Percentiles rank a stretch among this genome's conserved stretches.
Conservation (phyloP, 140 eudicot genomes). For the Flaveria floridana region DNA sequence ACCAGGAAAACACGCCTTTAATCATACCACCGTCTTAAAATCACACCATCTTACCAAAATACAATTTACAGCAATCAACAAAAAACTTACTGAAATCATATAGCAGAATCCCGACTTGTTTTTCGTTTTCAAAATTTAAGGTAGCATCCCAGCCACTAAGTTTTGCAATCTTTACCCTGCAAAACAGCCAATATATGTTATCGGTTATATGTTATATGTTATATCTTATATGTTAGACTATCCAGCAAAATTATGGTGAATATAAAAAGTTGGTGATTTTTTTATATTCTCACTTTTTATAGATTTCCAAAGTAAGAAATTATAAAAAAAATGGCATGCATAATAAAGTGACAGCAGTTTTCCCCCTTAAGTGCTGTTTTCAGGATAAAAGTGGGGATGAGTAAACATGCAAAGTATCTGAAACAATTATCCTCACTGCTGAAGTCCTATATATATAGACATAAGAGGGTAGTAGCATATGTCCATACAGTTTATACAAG, state of each 20-base stretch:
- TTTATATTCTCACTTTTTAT: not conserved
- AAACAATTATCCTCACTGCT: slow-evolving; percentile 25
- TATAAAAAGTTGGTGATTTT: slow-evolving; percentile 1
- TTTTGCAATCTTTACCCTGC: slow-evolving; percentile 30
- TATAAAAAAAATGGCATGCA: slow-evolving; percentile 18
- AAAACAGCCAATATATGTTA: slow-evolving; percentile 23
- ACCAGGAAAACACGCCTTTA: slow-evolving; percentile 9
- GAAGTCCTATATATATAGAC: slow-evolving; percentile 30
- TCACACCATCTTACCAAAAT: slow-evolving; percentile 18
- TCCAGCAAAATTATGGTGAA: slow-evolving; percentile 33
- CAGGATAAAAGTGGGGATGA: slow-evolving; percentile 29
- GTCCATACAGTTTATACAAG: slow-evolving; percentile 29
- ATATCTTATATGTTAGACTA: not conserved
- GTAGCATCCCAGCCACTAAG: slow-evolving; percentile 7
- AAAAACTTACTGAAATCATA: slow-evolving; percentile 27
- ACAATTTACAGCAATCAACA: slow-evolving; percentile 25
- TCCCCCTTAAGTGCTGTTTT: slow-evolving; percentile 19
- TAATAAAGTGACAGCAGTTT: slow-evolving; percentile 30
- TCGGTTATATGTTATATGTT: not conserved
- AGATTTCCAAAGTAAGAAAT: slow-evolving; percentile 12
- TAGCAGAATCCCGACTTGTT: slow-evolving; percentile 20
- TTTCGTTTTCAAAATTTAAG: slow-evolving; percentile 7
- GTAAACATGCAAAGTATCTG: slow-evolving; percentile 29
- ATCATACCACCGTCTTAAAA: slow-evolving; percentile 22
- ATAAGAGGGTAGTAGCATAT: slow-evolving; percentile 29